Conservation (phyloP, 768 basidiomycete genomes). For the Tricholoma bakamatsutake region DNA sequence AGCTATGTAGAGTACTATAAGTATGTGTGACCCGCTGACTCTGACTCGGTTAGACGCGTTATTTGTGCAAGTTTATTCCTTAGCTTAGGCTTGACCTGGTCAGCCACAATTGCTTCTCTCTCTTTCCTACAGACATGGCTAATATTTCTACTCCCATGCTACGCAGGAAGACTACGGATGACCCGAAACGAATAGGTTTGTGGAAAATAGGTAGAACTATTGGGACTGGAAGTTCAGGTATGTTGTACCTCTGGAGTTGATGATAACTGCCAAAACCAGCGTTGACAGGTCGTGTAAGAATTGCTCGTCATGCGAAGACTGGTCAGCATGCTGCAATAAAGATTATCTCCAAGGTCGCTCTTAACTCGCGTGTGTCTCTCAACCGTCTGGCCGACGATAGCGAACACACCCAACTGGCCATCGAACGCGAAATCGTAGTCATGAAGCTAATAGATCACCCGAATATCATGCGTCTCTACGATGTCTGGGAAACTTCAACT, state of each 20-base stretch:
- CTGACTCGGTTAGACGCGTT: constrained; percentile 26
- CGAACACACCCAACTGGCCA: constrained; percentile 71
- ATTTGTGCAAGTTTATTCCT: constrained; percentile 25
- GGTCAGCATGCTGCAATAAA: constrained; percentile 92
- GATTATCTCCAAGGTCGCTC: constrained; percentile 77
- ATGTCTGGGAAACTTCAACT: constrained; percentile 92
- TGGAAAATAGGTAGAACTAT: constrained; percentile 87
- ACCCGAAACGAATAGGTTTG: constrained; percentile 66
- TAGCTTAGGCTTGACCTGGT: neutral
- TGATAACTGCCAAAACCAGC: neutral
- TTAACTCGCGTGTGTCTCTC: constrained; percentile 63
- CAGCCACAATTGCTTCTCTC: constrained; percentile 15
- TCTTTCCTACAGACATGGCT: constrained; percentile 20
- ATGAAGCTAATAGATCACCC: constrained; percentile 98
- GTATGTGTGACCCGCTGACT: too few relatives aligned
- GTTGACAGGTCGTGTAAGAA: constrained; percentile 74
- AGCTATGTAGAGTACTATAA: neutral
- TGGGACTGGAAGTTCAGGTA: constrained; percentile 77
- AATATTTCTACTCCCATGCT: constrained; percentile 17
- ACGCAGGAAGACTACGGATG: constrained; percentile 25
- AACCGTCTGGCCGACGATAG: constrained; percentile 65
- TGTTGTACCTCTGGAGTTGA: constrained; percentile 8
- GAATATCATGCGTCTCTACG: constrained; percentile 89
- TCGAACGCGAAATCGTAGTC: constrained; percentile 93
- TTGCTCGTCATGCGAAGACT: constrained; percentile 83